Evolutionary conservation across 495 filamentous ascomycete genomes (phyloP), one percentile per base, ranked within the genome.

Genomic region (Articulospora tetracladia): DNA sequence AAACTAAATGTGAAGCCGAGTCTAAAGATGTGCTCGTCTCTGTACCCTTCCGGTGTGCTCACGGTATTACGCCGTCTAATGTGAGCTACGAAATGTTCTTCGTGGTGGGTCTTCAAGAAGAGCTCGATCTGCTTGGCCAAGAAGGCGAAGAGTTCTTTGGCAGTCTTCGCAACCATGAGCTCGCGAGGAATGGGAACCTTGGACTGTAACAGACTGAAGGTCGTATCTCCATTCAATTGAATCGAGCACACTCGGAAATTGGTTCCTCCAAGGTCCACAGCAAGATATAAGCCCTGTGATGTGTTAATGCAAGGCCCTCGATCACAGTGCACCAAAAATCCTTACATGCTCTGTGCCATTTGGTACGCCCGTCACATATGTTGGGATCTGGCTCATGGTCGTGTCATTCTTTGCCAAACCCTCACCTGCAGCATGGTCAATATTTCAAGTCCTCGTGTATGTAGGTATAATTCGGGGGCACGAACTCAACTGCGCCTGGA

Each of bases 221-320:
- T 98, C 58, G 84, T 89, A 73, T 98, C 89, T 65, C 94, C 94
- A 67, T 95, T 90, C 36, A 98, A 77, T 55, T 92, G 79, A 67
- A 98, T 87, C 6, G 92, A 96, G 76, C 94, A 98, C 65, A 98
- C 95, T 61, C 94, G 89, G 76, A 98, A 97, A 73, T 98, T 98
- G 61, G 94, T 98, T 65, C 94, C 94, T 52, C 94, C 94, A 19
- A 98, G 83, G 66, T 98, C 94, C 46, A 98, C 94, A 22, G 95
- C 94, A 73, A 98, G 83, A 72, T 96, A 98, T 19, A 97, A 77
- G 25, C 94, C 94, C 92, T 60, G 25, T n/a, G 6, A 55, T 41
- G 7, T 44, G 58, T 60, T 30, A 60, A 44, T 46, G 12, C 13
- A 10, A 11, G 13, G 2, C 39, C 11, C 24, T 27, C 19, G 6